These are phyloP conservation scores for Cyclotella baltica DNA, from an alignment of 108 stramenopile genomes.

Conservation along the genomic window DNA sequence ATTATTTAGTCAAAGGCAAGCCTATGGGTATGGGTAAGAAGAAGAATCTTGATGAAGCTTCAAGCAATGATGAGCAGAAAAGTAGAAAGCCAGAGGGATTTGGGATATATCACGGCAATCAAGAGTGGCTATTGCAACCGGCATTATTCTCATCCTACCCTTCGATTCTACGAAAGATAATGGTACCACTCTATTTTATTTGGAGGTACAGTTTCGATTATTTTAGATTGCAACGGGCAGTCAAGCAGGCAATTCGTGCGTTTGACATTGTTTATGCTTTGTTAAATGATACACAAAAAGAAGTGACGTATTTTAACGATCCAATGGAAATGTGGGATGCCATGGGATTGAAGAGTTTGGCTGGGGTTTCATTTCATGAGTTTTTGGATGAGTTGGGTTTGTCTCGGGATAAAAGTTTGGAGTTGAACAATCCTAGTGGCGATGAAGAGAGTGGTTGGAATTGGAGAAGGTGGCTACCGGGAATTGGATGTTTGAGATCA, in stretches of 20 bases:
- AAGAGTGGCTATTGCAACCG: slow-evolving; percentile 30
- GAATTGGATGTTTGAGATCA: slow-evolving; percentile 60
- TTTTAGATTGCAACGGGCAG: slow-evolving; percentile 42
- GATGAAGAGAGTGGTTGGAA: slow-evolving; percentile 12
- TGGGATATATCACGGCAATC: slow-evolving; percentile 57
- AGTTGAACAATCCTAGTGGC: background rate
- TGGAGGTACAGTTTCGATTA: slow-evolving; percentile 53
- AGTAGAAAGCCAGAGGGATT: slow-evolving; percentile 32
- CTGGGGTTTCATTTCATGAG: slow-evolving; percentile 58
- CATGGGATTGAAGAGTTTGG: slow-evolving; percentile 47
- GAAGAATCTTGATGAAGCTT: slow-evolving; percentile 8
- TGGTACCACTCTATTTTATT: slow-evolving; percentile 23
- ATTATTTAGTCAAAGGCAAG: slow-evolving; percentile 38
- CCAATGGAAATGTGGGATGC: slow-evolving; percentile 75
- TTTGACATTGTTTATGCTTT: slow-evolving; percentile 56
- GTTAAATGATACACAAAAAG: slow-evolving; percentile 47
- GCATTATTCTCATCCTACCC: slow-evolving; percentile 21
- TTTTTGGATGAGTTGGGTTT: slow-evolving; percentile 65
- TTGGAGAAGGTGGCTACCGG: slow-evolving; percentile 45
- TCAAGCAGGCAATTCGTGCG: slow-evolving; percentile 47
- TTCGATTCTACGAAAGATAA: slow-evolving; percentile 13
- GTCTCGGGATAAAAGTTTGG: slow-evolving; percentile 31
- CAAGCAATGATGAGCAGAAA: background rate
- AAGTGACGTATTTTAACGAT: slow-evolving; percentile 66
- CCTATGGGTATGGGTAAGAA: slow-evolving; percentile 39